Conservation (phyloP, 2,329 filamentous ascomycete species). For the Xylariales sp. region DNA sequence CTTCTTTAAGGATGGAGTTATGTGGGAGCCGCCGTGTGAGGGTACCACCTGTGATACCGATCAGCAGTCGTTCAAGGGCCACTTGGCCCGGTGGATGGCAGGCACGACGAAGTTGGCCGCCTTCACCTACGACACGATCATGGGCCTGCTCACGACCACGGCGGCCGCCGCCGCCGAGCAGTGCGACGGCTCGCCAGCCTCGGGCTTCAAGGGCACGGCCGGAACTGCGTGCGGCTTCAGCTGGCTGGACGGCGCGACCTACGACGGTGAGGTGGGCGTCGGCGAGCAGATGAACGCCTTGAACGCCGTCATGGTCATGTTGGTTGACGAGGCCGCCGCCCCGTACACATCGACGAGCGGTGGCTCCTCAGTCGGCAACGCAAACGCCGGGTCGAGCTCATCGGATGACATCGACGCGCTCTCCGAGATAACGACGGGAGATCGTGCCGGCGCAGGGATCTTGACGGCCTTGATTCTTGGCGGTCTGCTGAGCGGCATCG, state of each 20-base stretch:
- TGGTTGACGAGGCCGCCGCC: constrained; percentile 24
- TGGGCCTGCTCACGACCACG: constrained; percentile 18
- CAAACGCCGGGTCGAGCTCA: constrained; percentile 17
- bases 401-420: constrained; percentile 14
- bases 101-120: constrained; percentile 28
- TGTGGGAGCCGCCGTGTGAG: constrained; percentile 57
- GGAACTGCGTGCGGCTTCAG: constrained; percentile 46
- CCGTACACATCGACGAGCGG: constrained; percentile 16
- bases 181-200: constrained; percentile 15
- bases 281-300: constrained; percentile 54
- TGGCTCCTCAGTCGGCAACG: constrained; percentile 20
- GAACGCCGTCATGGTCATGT: constrained; percentile 41
- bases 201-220: constrained; percentile 17
- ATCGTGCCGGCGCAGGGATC: constrained; percentile 23
- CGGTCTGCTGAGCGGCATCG: constrained; percentile 4
- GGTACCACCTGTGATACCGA: constrained; percentile 20
- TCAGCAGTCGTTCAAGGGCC: constrained; percentile 34
- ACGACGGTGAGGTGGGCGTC: constrained; percentile 46
- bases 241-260: constrained; percentile 40
- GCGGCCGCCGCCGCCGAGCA: constrained; percentile 33
- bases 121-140: constrained; percentile 17
- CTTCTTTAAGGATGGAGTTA: constrained; percentile 45
- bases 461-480: constrained; percentile 16
- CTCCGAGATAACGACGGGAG: constrained; percentile 19
- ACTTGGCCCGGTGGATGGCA: constrained; percentile 44